Base-by-base conservation (phyloP, 1,284 basidiomycete genomes). In the Ustilago lituana region DNA sequence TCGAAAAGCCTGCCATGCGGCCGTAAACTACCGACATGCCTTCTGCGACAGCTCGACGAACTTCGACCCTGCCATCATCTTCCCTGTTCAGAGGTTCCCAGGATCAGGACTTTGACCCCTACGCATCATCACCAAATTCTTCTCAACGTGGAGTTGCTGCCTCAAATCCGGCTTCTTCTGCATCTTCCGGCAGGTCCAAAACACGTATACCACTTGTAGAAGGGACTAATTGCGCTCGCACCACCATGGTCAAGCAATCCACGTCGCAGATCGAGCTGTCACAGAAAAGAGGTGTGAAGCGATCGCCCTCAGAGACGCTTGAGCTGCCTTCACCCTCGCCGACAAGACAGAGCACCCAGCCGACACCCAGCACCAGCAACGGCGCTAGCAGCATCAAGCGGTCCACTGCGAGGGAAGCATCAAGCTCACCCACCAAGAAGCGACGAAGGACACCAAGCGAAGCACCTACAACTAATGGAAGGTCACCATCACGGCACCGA, bases 71-170 rank as follows among this genome's bases (percentile, higher is more conserved):
- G 5, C 17, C 51, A 1, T 47, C 56, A 15, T 55, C 51, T 10
- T 35, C 44, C 22, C 29, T 57, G 14, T 29, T 50, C 24, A 40
- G 60, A 48, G 60, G 48, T n/a, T 49, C 50, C 4, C 62, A 55
- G 17, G 55, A 65, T 38, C 62, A 65, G 29, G 62, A 59, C 35
- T 59, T 65, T 40, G 62, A 59, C 37, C 62, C 62, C 5, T 65
- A 46, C 23, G 15, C 46, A n/a, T 43, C 47, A 14, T 36, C 47
- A 14, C n/a, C n/a, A n/a, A n/a, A n/a, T n/a, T 47, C 33, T 36
- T 36, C 60, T 9, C 60, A 51, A 24, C 47, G 41, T 20, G 33
- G 32, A 29, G 7, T 4, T 1, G 15, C 10, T 31, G 40, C 14
- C 5, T 35, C 41, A 9, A n/a, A 10, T 17, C 27, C 55, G 15